Evolutionary conservation across 139 green algal species (phyloP).

Genomic region (Picochlorum costavermella): DNA sequence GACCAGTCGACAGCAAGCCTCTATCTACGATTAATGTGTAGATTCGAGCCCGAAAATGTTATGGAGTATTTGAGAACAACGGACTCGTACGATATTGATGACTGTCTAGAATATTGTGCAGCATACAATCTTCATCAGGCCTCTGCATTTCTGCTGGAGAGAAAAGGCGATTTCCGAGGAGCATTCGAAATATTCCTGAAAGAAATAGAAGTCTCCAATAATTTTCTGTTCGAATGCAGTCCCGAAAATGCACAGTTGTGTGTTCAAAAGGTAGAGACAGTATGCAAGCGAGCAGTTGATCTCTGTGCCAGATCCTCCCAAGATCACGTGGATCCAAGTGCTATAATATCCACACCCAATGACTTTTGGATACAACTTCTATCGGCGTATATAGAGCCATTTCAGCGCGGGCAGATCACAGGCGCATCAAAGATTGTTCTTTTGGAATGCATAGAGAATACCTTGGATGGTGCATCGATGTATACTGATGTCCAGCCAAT

Average conservation of each 20-base stretch:
- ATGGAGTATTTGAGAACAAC: slow-evolving; percentile 48
- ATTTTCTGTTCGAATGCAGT: slow-evolving; percentile 2
- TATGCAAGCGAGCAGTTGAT: background rate
- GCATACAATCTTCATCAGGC: slow-evolving; percentile 29
- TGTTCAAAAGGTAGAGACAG: background rate
- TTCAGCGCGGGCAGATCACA: too few relatives aligned
- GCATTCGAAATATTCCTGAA: slow-evolving; percentile 35
- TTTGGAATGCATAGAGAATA: background rate
- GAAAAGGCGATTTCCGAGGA: slow-evolving; percentile 37
- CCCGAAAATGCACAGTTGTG: background rate
- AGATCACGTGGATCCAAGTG: background rate
- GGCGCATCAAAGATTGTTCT: background rate
- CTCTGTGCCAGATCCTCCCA: slow-evolving; percentile 8
- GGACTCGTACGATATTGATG: slow-evolving; percentile 47
- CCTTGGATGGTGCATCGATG: background rate
- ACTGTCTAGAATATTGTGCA: slow-evolving; percentile 40
- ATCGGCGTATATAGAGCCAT: too few relatives aligned
- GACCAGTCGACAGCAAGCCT: slow-evolving; percentile 20
- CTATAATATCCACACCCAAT: background rate
- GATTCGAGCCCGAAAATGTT: slow-evolving; percentile 41
- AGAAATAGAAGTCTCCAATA: slow-evolving; percentile 17
- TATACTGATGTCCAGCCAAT: background rate
- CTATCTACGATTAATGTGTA: slow-evolving; percentile 46
- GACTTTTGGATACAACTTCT: background rate
- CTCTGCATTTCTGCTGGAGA: slow-evolving; percentile 50